Evolutionary conservation across 2,329 filamentous ascomycete genomes (phyloP), one percentile per base, ranked within the genome.

Genomic region (Acarospora socialis): DNA sequence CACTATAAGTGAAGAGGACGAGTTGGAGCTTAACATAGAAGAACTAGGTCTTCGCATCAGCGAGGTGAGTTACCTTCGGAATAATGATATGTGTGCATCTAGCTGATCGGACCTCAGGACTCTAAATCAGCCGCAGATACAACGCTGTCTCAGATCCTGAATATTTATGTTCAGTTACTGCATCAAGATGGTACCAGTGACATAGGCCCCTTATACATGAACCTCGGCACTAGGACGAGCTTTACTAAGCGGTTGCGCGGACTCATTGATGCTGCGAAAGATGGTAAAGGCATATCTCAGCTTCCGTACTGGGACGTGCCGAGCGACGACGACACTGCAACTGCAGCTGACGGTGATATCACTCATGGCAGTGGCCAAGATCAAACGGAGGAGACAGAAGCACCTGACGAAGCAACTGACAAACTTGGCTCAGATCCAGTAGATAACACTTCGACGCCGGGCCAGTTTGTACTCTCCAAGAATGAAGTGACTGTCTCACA

Each of bases 151-250:
- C 61, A 74, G 35, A 56, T 81, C 26, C 52, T 78, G 36, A 61
- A 70, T 32, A 49, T 77, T 27, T 76, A 75, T 44, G 51, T 73
- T 36, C 57, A 61, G 10, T 54, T 81, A 27, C 63, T 68, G 41
- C 59, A 59, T 19, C 73, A 78, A 45, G 73, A 77, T 46, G 68
- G 63, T 15, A 50, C 59, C 23, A 54, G 62, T 32, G 50, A 60
- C 14, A 61, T 65, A 2, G 61, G 67, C 19, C 65, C 70, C 10
- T 57, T 77, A n/a, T 70, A 72, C 43, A 55, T 78, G 34, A 60
- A 59, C 7, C 55, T 80, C 30, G 58, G 56, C 32, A 64, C 62
- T 13, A 69, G 66, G 44, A 54, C 63, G 23, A 66, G 64, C 28
- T 66, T 76, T 44, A 53, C 57, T 3, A 59, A 61, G 25, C 63